These are phyloP conservation scores for Colletotrichum viniferum DNA, from an alignment of 2,329 filamentous ascomycete genomes.

Conservation along the genomic window DNA sequence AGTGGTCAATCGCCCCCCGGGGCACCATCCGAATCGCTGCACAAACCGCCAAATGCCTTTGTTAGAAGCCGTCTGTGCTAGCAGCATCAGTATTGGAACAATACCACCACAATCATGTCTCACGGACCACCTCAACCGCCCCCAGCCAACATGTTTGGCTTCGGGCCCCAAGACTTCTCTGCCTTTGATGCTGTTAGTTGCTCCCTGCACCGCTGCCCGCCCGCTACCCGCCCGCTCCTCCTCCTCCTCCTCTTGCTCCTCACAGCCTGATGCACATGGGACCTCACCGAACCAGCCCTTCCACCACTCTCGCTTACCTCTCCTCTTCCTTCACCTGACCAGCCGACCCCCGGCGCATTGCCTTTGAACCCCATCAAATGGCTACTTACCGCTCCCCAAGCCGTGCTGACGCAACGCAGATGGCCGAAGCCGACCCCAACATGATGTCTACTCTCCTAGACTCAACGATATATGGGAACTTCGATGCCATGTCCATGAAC, in stretches of 20 bases:
- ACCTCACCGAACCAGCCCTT: neutral
- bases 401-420: slow-evolving; percentile 22
- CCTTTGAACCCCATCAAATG: neutral
- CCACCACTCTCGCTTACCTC: neutral
- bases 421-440: slow-evolving; percentile 34
- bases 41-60: slow-evolving; percentile 18
- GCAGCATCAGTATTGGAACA: slow-evolving; percentile 15
- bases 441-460: slow-evolving; percentile 51
- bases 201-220: neutral
- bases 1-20: neutral
- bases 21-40: neutral
- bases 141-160: slow-evolving; percentile 40
- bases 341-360: slow-evolving; percentile 7
- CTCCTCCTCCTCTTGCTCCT: neutral
- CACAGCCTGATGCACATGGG: neutral
- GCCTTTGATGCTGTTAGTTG: slow-evolving; percentile 20
- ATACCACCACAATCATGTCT: slow-evolving; percentile 34
- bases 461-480: slow-evolving; percentile 38
- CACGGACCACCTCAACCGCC: slow-evolving; percentile 38
- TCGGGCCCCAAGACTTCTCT: slow-evolving; percentile 30
- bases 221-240: neutral
- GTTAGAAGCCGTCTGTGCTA: slow-evolving; percentile 9
- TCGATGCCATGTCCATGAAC: slow-evolving; percentile 46
- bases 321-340: neutral
- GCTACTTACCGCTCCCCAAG: neutral